Evolutionary conservation across 306 rosid species (phyloP).

Genomic region (Nissolia schottii): DNA sequence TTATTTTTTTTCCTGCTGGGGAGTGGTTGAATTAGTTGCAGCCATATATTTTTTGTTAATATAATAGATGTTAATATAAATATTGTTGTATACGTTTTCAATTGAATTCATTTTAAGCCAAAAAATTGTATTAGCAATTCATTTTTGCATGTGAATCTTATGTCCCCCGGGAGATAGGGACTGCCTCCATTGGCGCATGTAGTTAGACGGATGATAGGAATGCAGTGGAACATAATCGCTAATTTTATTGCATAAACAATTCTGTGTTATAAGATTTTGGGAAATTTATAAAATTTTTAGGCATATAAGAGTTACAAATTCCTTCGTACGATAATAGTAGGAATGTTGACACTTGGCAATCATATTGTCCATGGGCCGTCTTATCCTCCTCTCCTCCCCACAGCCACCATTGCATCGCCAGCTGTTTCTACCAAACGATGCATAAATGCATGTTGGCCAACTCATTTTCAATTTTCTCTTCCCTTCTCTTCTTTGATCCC

Average conservation of each 20-base stretch:
- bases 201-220: background rate
- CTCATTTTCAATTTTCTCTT: too few species aligned
- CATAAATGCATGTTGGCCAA: background rate
- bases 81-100: background rate
- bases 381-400: background rate
- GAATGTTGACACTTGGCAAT: background rate
- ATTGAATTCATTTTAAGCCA: background rate
- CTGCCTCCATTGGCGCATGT: background rate
- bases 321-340: background rate
- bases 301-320: background rate
- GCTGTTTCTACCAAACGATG: background rate
- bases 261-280: background rate
- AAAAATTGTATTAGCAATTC: background rate
- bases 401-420: background rate
- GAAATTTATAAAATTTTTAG: too few species aligned
- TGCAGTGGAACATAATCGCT: background rate
- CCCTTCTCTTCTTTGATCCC: too few species aligned
- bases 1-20: background rate
- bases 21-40: background rate
- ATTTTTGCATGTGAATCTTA: background rate
- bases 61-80: conserved; percentile 24
- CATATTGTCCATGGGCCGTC: background rate
- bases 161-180: background rate
- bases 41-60: conserved; percentile 32
- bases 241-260: background rate